These are phyloP conservation scores for Mycena amicta DNA, from an alignment of 768 basidiomycete genomes.

Conservation along the genomic window DNA sequence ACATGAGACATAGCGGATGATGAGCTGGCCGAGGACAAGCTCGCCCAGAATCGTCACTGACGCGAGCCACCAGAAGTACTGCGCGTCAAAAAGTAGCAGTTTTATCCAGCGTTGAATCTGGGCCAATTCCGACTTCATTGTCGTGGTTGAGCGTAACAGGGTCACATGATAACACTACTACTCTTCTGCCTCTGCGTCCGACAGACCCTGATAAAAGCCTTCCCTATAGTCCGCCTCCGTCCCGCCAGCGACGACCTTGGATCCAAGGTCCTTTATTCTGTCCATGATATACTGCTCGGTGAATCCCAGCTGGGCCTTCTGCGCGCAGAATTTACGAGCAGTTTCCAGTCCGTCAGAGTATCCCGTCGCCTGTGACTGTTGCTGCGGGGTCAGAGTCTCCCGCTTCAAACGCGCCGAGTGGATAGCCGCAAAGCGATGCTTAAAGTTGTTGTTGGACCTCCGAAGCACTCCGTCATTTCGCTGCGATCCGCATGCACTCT, in stretches of 20 bases:
- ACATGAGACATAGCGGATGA: conserved; percentile 86
- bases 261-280: conserved; percentile 40
- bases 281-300: conserved; percentile 61
- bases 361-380: conserved; percentile 39
- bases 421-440: conserved; percentile 30
- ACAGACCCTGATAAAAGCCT: conserved; percentile 52
- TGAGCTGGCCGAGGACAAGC: conserved; percentile 74
- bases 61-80: conserved; percentile 71
- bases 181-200: conserved; percentile 33
- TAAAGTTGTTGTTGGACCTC: neutral
- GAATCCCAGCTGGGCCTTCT: conserved; percentile 60
- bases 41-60: conserved; percentile 71
- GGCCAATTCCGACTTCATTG: conserved; percentile 1
- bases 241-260: conserved; percentile 35
- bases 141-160: neutral
- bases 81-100: conserved; percentile 43
- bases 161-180: neutral
- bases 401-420: conserved; percentile 17
- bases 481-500: conserved; percentile 12
- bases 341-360: conserved; percentile 63
- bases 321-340: conserved; percentile 55
- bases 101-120: conserved; percentile 22
- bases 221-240: conserved; percentile 46
- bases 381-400: conserved; percentile 15
- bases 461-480: neutral